Percentiles rank a stretch among this genome's conserved stretches.
Conservation (phyloP, 2,329 filamentous ascomycete species). For the Aureobasidium melanogenum region DNA sequence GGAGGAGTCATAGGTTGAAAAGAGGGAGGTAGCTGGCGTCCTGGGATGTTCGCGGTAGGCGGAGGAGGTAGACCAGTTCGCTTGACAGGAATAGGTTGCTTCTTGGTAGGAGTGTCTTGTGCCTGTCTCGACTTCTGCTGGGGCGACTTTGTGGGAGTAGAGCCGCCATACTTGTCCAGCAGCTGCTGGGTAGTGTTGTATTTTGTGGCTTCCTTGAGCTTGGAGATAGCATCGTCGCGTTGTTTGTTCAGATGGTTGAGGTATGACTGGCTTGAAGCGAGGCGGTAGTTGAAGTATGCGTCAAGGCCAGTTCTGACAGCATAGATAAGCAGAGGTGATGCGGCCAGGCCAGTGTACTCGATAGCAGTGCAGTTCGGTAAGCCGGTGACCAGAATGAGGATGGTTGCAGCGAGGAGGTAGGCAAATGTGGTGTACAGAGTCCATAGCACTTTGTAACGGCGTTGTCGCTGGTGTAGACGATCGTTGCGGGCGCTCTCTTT, state of each 20-base stretch:
- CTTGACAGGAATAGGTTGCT: conserved; percentile 32
- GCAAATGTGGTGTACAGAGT: conserved; percentile 85
- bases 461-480: conserved; percentile 58
- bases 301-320: conserved; percentile 57
- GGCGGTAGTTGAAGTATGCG: conserved; percentile 71
- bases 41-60: conserved; percentile 56
- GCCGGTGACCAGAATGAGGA: conserved; percentile 76
- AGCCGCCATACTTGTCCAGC: conserved; percentile 84
- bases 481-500: conserved; percentile 67
- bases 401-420: conserved; percentile 78
- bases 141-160: conserved; percentile 31
- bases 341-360: conserved; percentile 72
- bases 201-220: conserved; percentile 87
- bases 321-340: conserved; percentile 69
- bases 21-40: conserved; percentile 23
- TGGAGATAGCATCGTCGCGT: conserved; percentile 79
- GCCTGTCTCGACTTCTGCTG: neutral
- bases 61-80: conserved; percentile 53
- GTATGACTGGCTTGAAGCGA: conserved; percentile 57
- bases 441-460: conserved; percentile 75
- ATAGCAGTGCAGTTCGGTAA: conserved; percentile 65
- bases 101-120: conserved; percentile 11
- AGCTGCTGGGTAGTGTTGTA: conserved; percentile 92
- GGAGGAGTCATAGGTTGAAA: conserved; percentile 48
- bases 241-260: conserved; percentile 71